These are phyloP conservation scores for Kluyveromyces aestuarii DNA, from an alignment of 805 yeast species.

Conservation along the genomic window DNA sequence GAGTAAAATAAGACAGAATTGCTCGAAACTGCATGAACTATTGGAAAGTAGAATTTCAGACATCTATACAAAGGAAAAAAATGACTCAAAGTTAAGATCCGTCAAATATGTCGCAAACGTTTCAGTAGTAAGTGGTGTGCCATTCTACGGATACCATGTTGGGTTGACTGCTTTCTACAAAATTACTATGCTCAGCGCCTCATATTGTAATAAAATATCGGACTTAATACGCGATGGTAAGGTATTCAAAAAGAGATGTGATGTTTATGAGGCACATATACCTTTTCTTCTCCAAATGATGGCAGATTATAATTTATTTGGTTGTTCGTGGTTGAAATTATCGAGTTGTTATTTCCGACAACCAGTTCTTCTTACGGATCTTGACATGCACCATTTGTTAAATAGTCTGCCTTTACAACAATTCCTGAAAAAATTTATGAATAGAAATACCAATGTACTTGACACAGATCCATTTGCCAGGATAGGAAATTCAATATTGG, in stretches of 20 bases:
- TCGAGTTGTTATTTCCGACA: slow-evolving; percentile 42
- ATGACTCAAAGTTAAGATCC: slow-evolving; percentile 1
- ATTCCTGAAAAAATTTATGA: slow-evolving; percentile 24
- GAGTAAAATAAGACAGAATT: slow-evolving; percentile 23
- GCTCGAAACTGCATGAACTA: slow-evolving; percentile 32
- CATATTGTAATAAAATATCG: slow-evolving; percentile 45
- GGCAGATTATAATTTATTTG: slow-evolving; percentile 73
- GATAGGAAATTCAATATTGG: slow-evolving; percentile 55
- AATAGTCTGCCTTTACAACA: slow-evolving; percentile 27
- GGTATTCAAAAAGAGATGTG: slow-evolving; percentile 31
- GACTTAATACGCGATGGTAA: slow-evolving; percentile 39
- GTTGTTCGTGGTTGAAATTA: slow-evolving; percentile 69
- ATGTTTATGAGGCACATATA: slow-evolving; percentile 72
- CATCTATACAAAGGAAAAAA: slow-evolving; percentile 29
- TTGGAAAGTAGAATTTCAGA: slow-evolving; percentile 37
- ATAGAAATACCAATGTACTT: slow-evolving; percentile 12
- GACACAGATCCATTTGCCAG: slow-evolving; percentile 31
- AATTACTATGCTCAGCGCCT: slow-evolving; percentile 57
- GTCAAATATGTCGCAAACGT: slow-evolving; percentile 48
- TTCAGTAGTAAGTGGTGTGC: slow-evolving; percentile 60
- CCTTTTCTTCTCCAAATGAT: slow-evolving; percentile 71
- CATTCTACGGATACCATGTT: slow-evolving; percentile 75
- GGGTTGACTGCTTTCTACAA: slow-evolving; percentile 61
- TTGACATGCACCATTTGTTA: slow-evolving; percentile 22
- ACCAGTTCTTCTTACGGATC: slow-evolving; percentile 37